These are phyloP conservation scores for Aspergillus fumigatiaffinis DNA, from an alignment of 2,329 filamentous ascomycete genomes.

Conservation along the genomic window DNA sequence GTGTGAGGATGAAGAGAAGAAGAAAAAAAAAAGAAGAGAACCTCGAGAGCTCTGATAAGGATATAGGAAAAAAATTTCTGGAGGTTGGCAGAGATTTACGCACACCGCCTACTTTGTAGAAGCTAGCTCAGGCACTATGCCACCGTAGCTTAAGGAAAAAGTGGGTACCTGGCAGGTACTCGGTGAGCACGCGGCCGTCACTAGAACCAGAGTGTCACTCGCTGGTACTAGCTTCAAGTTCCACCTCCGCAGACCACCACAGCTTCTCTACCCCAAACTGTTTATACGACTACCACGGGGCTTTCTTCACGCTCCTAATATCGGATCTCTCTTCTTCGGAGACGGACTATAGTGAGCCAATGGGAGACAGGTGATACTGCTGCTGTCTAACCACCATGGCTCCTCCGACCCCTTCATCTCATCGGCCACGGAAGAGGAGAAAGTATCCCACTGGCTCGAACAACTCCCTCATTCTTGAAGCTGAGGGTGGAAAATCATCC, in stretches of 20 bases:
- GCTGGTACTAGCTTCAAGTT: neutral
- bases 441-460: constrained; percentile 38
- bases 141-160: neutral
- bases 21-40: constrained; percentile 13
- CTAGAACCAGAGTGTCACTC: constrained; percentile 9
- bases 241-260: neutral
- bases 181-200: constrained; percentile 3
- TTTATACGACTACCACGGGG: neutral
- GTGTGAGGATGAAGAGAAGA: constrained; percentile 13
- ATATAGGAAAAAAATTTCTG: constrained; percentile 18
- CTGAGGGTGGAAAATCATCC: constrained; percentile 42
- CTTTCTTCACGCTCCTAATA: neutral
- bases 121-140: constrained; percentile 16
- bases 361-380: constrained; percentile 19
- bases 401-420: constrained; percentile 29
- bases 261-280: constrained; percentile 4
- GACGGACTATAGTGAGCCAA: constrained; percentile 7
- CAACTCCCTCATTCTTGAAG: constrained; percentile 42
- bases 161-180: constrained; percentile 19
- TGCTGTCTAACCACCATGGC: constrained; percentile 21
- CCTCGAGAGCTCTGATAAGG: neutral
- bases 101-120: constrained; percentile 22
- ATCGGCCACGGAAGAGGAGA: constrained; percentile 46
- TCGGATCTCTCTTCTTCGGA: neutral
- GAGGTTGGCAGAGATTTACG: constrained; percentile 26